phyloP scores from a whole-genome alignment of 1,284 basidiomycete genomes.

The Cryptococcus sp. region DNA sequence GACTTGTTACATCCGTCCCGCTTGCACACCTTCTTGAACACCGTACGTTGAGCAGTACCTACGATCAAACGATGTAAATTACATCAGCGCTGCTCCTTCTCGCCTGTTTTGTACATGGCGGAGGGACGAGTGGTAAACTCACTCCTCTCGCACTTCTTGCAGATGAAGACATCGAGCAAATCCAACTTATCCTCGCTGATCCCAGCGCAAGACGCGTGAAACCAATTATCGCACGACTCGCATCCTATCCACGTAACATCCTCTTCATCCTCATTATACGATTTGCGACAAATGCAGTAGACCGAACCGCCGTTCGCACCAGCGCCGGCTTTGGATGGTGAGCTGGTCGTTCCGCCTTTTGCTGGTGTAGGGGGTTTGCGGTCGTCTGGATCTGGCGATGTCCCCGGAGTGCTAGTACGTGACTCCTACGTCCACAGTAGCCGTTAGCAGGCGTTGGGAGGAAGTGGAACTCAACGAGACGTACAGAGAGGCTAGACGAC shows the following conservation, averaged over 20 bases:
- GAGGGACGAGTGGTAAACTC: slow-evolving; percentile 9
- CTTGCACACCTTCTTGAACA: slow-evolving; percentile 42
- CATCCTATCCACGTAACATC: slow-evolving; percentile 45
- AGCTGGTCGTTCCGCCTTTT: background rate
- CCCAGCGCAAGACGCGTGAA: slow-evolving; percentile 44
- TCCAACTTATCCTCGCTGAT: slow-evolving; percentile 40
- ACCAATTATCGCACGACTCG: slow-evolving; percentile 53
- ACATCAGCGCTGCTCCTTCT: background rate
- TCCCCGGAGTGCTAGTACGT: background rate
- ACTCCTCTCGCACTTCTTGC: slow-evolving; percentile 43
- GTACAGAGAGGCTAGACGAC: slow-evolving; percentile 4
- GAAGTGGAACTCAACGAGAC: background rate
- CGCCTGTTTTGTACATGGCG: background rate
- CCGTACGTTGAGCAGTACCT: slow-evolving; percentile 38
- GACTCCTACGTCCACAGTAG: background rate
- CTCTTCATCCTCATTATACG: slow-evolving; percentile 42
- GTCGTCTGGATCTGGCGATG: slow-evolving; percentile 1
- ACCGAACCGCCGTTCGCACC: slow-evolving; percentile 4
- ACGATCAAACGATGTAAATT: background rate
- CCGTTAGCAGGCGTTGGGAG: too few species aligned
- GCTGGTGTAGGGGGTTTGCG: background rate
- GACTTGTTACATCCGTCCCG: slow-evolving; percentile 40
- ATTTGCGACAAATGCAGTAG: slow-evolving; percentile 46
- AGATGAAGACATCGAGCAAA: slow-evolving; percentile 47
- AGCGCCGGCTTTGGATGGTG: slow-evolving; percentile 1